phyloP scores from a whole-genome alignment of 805 yeast species.

The Ogataea paraovalis region DNA sequence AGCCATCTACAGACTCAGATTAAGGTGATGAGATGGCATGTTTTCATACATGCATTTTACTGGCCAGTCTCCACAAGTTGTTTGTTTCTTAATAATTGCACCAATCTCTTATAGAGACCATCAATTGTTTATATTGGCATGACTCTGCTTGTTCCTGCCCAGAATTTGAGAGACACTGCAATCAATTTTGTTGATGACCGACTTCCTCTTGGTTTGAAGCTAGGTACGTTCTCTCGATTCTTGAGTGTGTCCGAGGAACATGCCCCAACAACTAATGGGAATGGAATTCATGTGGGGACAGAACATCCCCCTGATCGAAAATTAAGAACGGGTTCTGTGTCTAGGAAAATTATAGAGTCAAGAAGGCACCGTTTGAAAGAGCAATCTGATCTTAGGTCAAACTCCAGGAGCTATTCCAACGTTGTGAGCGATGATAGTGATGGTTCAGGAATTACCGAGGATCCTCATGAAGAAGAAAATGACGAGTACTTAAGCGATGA shows the following conservation, averaged over 20 bases:
- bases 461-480: neutral
- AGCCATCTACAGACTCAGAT: too few species aligned
- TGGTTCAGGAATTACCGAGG: constrained; percentile 1
- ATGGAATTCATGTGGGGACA: neutral
- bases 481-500: neutral
- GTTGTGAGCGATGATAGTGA: neutral
- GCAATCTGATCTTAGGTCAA: too few species aligned
- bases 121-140: too few species aligned
- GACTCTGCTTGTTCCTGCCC: neutral
- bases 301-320: neutral
- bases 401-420: neutral
- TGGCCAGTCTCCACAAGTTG: too few species aligned
- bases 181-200: neutral
- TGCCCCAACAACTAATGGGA: neutral
- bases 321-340: neutral
- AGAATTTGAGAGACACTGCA: neutral
- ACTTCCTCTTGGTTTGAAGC: neutral
- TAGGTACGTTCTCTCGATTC: neutral
- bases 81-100: too few species aligned
- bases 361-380: constrained; percentile 3
- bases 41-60: too few species aligned
- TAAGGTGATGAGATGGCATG: too few species aligned
- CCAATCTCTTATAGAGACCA: too few species aligned
- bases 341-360: constrained; percentile 6
- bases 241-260: neutral